A percentile compares a stretch with the other conserved stretches of the same genome.
These are phyloP conservation scores for Neoboletus subvelutipes DNA, from an alignment of 768 basidiomycete species.

Conservation along the genomic window DNA sequence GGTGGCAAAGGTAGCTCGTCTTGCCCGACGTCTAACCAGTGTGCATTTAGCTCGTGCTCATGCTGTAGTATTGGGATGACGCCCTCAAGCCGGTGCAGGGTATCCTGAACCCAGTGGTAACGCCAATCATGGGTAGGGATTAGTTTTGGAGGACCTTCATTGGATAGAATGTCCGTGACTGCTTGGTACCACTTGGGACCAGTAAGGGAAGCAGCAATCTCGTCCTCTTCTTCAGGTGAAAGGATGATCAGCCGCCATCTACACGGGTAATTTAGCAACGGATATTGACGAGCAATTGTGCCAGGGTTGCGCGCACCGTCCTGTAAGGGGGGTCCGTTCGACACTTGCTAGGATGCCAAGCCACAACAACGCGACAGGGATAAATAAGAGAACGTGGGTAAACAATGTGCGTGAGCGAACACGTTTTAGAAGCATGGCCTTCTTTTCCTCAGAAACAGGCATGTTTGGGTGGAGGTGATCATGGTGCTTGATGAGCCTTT, in stretches of 20 bases:
- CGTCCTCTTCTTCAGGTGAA: slow-evolving; percentile 91
- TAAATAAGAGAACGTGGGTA: slow-evolving; percentile 54
- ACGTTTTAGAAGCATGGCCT: slow-evolving; percentile 43
- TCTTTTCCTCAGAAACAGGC: slow-evolving; percentile 54
- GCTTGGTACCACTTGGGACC: slow-evolving; percentile 87
- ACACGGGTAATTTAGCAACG: slow-evolving; percentile 5
- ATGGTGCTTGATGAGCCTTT: slow-evolving; percentile 48
- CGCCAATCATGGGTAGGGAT: slow-evolving; percentile 86
- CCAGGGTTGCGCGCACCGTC: slow-evolving; percentile 55
- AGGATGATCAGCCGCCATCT: slow-evolving; percentile 88
- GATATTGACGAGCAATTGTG: neutral
- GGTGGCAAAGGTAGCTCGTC: slow-evolving; percentile 69
- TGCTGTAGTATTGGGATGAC: slow-evolving; percentile 67
- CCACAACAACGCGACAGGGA: slow-evolving; percentile 64
- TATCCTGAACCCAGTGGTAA: slow-evolving; percentile 80
- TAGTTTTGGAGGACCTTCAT: slow-evolving; percentile 58
- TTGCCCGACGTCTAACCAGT: slow-evolving; percentile 54
- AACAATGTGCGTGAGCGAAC: slow-evolving; percentile 50
- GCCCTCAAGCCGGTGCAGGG: slow-evolving; percentile 72
- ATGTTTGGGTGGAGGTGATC: slow-evolving; percentile 37
- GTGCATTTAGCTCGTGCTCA: slow-evolving; percentile 52
- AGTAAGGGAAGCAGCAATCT: slow-evolving; percentile 76
- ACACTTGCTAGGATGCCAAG: slow-evolving; percentile 68
- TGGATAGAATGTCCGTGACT: slow-evolving; percentile 73
- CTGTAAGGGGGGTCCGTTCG: slow-evolving; percentile 82